phyloP scores from a whole-genome alignment of 1,284 basidiomycete genomes.

The Fomitopsis schrenkii region DNA sequence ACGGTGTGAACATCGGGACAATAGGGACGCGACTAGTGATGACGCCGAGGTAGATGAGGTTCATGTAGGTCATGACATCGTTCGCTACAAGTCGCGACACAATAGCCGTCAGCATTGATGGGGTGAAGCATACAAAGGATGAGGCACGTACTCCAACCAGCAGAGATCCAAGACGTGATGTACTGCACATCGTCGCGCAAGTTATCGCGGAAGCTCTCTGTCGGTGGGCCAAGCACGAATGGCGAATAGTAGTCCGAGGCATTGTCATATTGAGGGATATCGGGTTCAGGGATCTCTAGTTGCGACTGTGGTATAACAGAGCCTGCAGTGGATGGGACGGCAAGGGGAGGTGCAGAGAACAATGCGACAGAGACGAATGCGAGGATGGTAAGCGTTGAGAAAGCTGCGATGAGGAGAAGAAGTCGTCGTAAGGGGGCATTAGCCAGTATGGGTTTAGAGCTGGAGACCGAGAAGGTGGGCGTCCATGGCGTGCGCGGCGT shows the following conservation, averaged over 20 bases:
- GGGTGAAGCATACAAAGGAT: background rate
- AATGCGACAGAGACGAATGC: conserved; percentile 20
- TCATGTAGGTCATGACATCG: conserved; percentile 70
- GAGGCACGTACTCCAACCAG: conserved; percentile 59
- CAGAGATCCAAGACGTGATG: conserved; percentile 64
- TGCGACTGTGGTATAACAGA: background rate
- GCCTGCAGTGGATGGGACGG: background rate
- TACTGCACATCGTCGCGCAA: conserved; percentile 55
- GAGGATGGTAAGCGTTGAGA: conserved; percentile 31
- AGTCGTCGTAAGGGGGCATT: conserved; percentile 19
- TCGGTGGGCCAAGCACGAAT: conserved; percentile 44
- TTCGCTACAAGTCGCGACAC: conserved; percentile 41
- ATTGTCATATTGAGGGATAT: conserved; percentile 4
- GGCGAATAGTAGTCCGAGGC: conserved; percentile 17
- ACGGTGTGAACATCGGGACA: conserved; percentile 59
- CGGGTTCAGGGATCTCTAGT: background rate
- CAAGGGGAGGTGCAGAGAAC: conserved; percentile 1
- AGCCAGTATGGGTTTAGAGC: conserved; percentile 8
- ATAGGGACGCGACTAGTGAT: conserved; percentile 65
- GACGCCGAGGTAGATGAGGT: conserved; percentile 61
- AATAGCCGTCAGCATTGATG: background rate
- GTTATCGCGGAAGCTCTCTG: conserved; percentile 53
- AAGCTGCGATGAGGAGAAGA: conserved; percentile 22
- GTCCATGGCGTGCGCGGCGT: conserved; percentile 6
- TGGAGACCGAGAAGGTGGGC: conserved; percentile 9